Evolutionary conservation across 129 eudicot species (phyloP), one percentile per base, ranked within the genome.

Genomic region (Apium graveolens): DNA sequence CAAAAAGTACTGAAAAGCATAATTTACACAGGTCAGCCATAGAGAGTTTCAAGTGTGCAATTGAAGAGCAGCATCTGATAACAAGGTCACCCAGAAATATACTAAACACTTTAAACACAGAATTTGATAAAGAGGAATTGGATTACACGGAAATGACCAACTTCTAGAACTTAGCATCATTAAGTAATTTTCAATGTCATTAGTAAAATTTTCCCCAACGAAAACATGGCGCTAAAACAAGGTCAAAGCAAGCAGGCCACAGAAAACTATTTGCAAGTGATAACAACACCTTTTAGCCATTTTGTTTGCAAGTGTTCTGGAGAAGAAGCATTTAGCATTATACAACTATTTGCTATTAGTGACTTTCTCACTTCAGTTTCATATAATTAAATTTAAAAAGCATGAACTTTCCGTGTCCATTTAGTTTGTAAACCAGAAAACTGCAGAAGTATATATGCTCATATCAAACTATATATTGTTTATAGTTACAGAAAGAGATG

Each of bases 1-100:
- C 80, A 92, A 84, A 85, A 84, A 92, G 76, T 85, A 92, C 97
- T 74, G 77, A 34, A 44, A 7, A 74, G 39, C 60, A 44, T 26
- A 39, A 74, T 44, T 18, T 31, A 38, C 21, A n/a, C 6, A 44
- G 57, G 26, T 74, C 46, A 74, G 37, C 14, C 1, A 27, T 16
- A 43, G 18, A 73, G 55, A n/a, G 9, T 43, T 43, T 43, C n/a
- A 73, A 26, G 57, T 71, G 31, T 3, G 13, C 8, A 6, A 24
- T 5, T 26, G 10, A 42, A 72, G 35, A 72, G 14, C 34, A n/a
- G 42, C 46, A 72, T 45, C 11, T 24, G 17, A 71, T 71, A 24
- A 72, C 43, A 21, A 71, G 42, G 42, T 17, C 75, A 37, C 75
- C 20, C 2, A 69, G 37, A 69, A 69, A 26, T 32, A 31, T 13